Evolutionary conservation across 495 filamentous ascomycete species (phyloP), one percentile per base, ranked within the genome.

Genomic region (Xylaria palmicola): DNA sequence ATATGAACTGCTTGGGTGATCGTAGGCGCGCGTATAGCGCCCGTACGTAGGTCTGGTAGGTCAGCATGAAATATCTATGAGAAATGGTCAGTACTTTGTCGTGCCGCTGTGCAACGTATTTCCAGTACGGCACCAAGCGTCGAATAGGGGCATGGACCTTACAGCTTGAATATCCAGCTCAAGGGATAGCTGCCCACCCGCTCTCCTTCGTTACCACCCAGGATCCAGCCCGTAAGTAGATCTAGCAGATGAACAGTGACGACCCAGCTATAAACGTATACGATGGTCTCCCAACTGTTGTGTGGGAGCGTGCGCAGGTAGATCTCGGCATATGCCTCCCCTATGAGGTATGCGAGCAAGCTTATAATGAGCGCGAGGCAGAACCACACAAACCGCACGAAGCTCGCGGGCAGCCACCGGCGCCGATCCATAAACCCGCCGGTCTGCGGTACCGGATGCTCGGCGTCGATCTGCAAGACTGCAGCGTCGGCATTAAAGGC

Each of bases 1-100:
- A 74, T 51, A 84, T 77, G 72, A 88, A 88, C 66, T 87, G 84
- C 19, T 69, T 65, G 4, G 83, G 85, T 10, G 77, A 81, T 26
- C 85, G 82, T 17, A 88, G 77, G 12, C 85, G 81, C 13, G 85
- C 85, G 64, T 87, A 88, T n/a, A 88, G 63, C 6, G 85, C 85
- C 27, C 85, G 83, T n/a, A 88, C 85, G 71, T 87, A 88, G 2
- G 85, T 88, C 72, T 88, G 85, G 73, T 88, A 88, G 1, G 85
- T 88, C 17, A 86, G 69, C 69, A 80, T 79, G 69, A 86, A 88
- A 68, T 86, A 88, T 47, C 82, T 83, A 49, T 36, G 34, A 22
- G 30, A 29, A n/a, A n/a, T 26, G 64, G 68, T 40, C 50, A 61
- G 59, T 55, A 20, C 47, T 47, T 3, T 4, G 15, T 52, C 30